Evolutionary conservation across 2,329 filamentous ascomycete species (phyloP).

Genomic region (Nigrospora oryzae): DNA sequence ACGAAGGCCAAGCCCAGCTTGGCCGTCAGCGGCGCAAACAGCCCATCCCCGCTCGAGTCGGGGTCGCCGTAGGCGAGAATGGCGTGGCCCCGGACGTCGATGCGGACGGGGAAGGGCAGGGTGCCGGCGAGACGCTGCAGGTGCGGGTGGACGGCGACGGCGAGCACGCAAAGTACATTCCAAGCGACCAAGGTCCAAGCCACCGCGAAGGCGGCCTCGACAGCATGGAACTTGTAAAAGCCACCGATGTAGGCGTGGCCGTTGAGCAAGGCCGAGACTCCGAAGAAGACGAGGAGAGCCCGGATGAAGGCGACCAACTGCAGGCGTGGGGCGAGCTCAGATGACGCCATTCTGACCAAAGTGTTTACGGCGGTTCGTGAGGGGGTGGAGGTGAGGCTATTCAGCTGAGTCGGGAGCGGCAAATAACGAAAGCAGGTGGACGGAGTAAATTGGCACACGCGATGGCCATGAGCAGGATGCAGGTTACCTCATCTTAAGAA

Average conservation of each 20-base stretch:
- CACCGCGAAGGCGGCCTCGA: conserved; percentile 1
- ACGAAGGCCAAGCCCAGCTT: conserved; percentile 1
- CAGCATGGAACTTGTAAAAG: background rate
- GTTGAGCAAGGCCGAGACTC: conserved; percentile 2
- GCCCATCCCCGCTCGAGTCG: conserved; percentile 3
- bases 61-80: conserved; percentile 4
- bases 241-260: conserved; percentile 2
- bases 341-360: conserved; percentile 1
- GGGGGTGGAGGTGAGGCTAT: too few relatives aligned
- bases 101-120: conserved; percentile 4
- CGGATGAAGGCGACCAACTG: conserved; percentile 4
- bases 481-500: too few relatives aligned
- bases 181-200: conserved; percentile 3
- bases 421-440: too few relatives aligned
- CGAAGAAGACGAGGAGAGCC: conserved; percentile 3
- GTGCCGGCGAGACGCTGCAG: conserved; percentile 5
- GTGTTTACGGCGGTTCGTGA: background rate
- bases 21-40: conserved; percentile 4
- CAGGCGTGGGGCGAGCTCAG: conserved; percentile 4
- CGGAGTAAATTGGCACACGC: too few relatives aligned
- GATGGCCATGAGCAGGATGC: too few relatives aligned
- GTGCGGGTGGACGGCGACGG: conserved; percentile 5
- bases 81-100: conserved; percentile 2
- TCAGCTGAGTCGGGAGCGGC: too few relatives aligned
- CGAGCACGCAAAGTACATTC: conserved; percentile 3